Evolutionary conservation across 2,329 filamentous ascomycete genomes (phyloP), one percentile per base, ranked within the genome.

Genomic region (Plectosphaerella sp.): DNA sequence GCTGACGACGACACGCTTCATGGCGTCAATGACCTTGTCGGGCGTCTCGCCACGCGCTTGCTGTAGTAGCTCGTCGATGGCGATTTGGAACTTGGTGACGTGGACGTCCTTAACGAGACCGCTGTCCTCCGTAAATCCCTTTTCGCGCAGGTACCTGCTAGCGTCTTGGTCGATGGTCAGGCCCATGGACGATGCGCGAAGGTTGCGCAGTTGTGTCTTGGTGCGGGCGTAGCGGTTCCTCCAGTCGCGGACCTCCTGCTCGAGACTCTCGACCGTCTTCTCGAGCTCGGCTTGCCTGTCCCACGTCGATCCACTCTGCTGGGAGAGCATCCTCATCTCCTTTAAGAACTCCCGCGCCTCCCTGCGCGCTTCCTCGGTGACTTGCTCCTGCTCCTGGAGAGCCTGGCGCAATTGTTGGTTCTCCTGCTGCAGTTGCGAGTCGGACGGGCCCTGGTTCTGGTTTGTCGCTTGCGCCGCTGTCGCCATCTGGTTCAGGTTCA

Each of bases 71-170:
- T 97, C 93, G 64, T 99, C 93, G 55, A 99, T 89, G 20, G 91
- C 83, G 54, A 97, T 87, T 68, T 99, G 94, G 74, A 96, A 97
- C 64, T 90, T 92, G 48, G 93, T 97, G 58, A 99, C 84, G 66
- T 97, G 89, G 12, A 97, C 82, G 68, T 97, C 94, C 70, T 89
- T 92, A 61, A 99, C 84, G 20, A 94, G 68, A 6, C 94, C 94
- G 54, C 85, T 81, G 12, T 86, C 81, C 37, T 87, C 80, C 20
- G 82, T 79, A 58, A 94, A 86, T 24, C 79, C 83, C 62, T 80
- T 81, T 49, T 89, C 84, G 48, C 82, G 81, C 41, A 85, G 71
- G 57, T 85, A 82, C 58, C 80, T 82, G 48, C 80, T 82, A n/a
- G 86, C 84, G 59, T 93, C 86, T 55, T 87, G 82, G 8, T 87